Base-by-base conservation (phyloP, 768 basidiomycete species). In the Filobasidium wieringae region DNA sequence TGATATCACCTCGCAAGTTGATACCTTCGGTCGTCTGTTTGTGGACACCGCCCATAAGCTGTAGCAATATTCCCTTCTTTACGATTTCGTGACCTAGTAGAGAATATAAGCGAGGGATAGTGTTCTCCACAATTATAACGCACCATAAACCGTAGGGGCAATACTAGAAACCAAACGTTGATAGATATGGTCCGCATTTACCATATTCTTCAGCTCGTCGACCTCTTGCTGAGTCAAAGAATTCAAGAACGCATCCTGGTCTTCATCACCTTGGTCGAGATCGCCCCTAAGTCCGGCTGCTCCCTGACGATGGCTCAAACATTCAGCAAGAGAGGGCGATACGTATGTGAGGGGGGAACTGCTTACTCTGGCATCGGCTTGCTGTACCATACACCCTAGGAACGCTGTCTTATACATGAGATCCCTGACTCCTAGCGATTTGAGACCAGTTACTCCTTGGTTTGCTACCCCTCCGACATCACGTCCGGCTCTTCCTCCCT, bases 391-490 rank as follows among this genome's bases (percentile, higher is more conserved):
- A 67, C 93, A 96, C 15, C 92, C 90, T 66, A 99, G 75, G 75
- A 99, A 99, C 12, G 95, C 95, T 5, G 93, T 97, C 79, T 97
- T 99, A 74, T 99, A 97, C 68, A 91, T 89, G 64, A 99, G 68
- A 74, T 99, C 95, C 60, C 92, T 78, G 11, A 97, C 95, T 70
- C 95, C 95, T 15, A 97, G 74, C 62, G 83, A 87, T 75, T 97
- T 97, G 67, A 99, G 70, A 2, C 95, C 95, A 0, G 88, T 91
- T 0, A 99, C 91, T 41, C 95, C 95, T 59, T 80, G 73, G 49
- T 68, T 74, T 14, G 68, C 76, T 14, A 73, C 73, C 34, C 71
- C 80, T 14, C 84, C 85, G 9, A 83, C 82, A 12, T 80, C 82
- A 2, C 82, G 82, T 24, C 80, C 81, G 7, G 80, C 79, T 17